phyloP scores from a whole-genome alignment of 345 rosid species.

The Luvunga scandens region DNA sequence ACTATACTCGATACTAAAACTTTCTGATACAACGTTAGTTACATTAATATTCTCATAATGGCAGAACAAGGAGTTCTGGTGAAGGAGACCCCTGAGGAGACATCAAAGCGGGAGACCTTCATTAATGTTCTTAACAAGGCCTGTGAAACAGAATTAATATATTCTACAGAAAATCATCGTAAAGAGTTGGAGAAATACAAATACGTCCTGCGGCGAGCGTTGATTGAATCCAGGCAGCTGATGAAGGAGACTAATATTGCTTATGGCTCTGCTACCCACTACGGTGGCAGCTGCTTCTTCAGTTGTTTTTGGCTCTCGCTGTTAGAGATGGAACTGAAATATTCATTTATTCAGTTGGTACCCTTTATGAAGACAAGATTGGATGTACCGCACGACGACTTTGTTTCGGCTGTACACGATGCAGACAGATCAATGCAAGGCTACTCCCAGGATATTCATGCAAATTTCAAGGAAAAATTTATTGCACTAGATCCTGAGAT shows the following conservation, averaged over 20 bases:
- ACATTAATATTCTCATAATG: too few species aligned
- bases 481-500: not conserved
- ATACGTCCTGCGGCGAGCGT: not conserved
- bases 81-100: not conserved
- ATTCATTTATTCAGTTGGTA: not conserved
- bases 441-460: not conserved
- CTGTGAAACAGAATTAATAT: not conserved
- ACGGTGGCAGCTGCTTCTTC: not conserved
- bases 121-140: not conserved
- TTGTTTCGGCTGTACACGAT: not conserved
- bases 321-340: not conserved
- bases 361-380: not conserved
- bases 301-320: not conserved
- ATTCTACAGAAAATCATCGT: not conserved
- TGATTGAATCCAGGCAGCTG: not conserved
- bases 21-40: too few species aligned
- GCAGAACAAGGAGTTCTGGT: too few species aligned
- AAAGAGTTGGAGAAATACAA: not conserved
- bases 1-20: too few species aligned
- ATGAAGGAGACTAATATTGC: not conserved
- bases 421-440: not conserved
- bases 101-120: not conserved
- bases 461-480: not conserved
- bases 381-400: not conserved
- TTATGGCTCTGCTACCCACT: too few species aligned